Evolutionary conservation across 1,284 basidiomycete genomes (phyloP), one percentile per base, ranked within the genome.

Genomic region (Paramarasmius palmivorus): DNA sequence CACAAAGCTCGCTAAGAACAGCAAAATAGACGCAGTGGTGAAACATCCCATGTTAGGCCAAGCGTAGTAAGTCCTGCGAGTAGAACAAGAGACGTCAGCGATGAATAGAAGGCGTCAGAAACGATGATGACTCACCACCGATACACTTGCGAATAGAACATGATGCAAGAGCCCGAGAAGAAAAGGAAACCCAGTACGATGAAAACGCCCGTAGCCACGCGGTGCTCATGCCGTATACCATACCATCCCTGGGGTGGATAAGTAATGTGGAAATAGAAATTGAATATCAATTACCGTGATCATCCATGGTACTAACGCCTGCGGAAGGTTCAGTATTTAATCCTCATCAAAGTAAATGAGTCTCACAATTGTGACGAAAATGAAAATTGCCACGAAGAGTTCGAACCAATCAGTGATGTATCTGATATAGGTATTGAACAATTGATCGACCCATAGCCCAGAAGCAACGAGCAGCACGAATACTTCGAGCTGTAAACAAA

Each of bases 271-370:
- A 19, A 46, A 19, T 20, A 35, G 22, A 32, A 7, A n/a, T 19
- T 15, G 12, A n/a, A 15, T 8, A 35, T 48, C 22, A 61, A 59
- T 14, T 49, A 73, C 75, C 65, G 73, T 61, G n/a, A 70, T 61
- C 23, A 82, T 75, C 81, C 82, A 83, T 3, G 81, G 82, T 15
- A 81, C 49, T 14, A 83, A 64, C 4, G 79, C 62, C 78, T 81
- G 22, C 12, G 25, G 23, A 49, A 34, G 47, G 14, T 35, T 38
- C 20, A 54, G 49, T 37, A 4, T 38, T 29, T 23, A 26, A 42
- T 29, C 34, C 32, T 29, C 23, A n/a, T 44, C n/a, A 36, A 38
- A 17, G 34, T 45, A 19, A 35, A 51, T 19, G 12, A 32, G 19
- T 17, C 65, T 50, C 60, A 82, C 79, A 35, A 79, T 60, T 6